phyloP scores from a whole-genome alignment of 345 rosid genomes.

The Eucalyptus regnans region DNA sequence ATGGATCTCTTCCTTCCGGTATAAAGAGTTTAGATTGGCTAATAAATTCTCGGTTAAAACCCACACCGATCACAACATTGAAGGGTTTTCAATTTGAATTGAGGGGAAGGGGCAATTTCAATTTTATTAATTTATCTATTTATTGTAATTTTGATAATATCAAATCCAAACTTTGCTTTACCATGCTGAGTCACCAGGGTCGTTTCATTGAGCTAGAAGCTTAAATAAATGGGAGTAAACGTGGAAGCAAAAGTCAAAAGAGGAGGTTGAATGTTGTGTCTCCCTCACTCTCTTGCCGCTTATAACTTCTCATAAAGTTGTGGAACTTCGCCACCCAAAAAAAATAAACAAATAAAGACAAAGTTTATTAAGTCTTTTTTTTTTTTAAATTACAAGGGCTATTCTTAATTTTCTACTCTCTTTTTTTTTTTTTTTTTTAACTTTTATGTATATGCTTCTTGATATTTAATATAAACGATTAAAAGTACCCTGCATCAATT shows the following conservation, averaged over 20 bases:
- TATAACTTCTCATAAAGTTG: background rate
- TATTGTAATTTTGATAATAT: background rate
- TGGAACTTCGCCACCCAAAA: background rate
- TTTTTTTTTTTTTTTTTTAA: background rate
- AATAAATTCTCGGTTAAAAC: background rate
- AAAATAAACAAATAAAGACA: background rate
- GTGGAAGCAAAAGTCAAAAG: constrained; percentile 4
- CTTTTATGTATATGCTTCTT: background rate
- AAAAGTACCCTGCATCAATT: background rate
- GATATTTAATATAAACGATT: background rate
- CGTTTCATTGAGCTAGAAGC: background rate
- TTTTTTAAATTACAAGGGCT: background rate
- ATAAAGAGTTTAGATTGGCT: background rate
- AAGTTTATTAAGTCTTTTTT: background rate
- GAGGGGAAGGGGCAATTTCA: too few relatives aligned
- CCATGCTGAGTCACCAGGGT: background rate
- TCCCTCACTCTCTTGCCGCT: constrained; percentile 9
- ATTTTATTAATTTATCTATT: background rate
- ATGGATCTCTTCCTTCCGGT: background rate
- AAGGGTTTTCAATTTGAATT: background rate
- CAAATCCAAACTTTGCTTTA: background rate
- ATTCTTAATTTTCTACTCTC: background rate
- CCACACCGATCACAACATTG: background rate
- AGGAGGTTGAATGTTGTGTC: background rate
- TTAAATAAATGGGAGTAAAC: constrained; percentile 4